These are phyloP conservation scores for Prunus armeniaca DNA, from an alignment of 306 rosid genomes.

Conservation along the genomic window DNA sequence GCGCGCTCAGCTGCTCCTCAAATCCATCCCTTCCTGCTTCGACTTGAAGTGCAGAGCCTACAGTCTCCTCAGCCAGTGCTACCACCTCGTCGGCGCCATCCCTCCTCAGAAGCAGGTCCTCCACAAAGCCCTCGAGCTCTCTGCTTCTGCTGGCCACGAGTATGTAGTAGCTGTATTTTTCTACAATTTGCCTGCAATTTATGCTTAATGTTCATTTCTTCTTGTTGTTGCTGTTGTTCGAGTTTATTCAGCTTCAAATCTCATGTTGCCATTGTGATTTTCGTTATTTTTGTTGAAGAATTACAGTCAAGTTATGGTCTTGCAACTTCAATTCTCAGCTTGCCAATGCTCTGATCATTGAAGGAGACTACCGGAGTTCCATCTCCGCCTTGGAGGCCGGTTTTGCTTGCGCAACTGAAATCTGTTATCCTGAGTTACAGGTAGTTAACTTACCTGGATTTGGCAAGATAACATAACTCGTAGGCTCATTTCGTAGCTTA, in stretches of 20 bases:
- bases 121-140: constrained; percentile 74
- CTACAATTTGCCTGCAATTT: background rate
- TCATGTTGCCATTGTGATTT: background rate
- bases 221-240: background rate
- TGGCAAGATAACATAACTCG: background rate
- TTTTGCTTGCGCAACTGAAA: constrained; percentile 61
- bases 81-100: constrained; percentile 89
- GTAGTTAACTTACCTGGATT: constrained; percentile 21
- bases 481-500: constrained; percentile 3
- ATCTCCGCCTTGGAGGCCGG: constrained; percentile 76
- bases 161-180: constrained; percentile 19
- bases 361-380: constrained; percentile 82
- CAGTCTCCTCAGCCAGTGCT: constrained; percentile 86
- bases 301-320: constrained; percentile 78
- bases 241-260: background rate
- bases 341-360: constrained; percentile 85
- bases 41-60: constrained; percentile 86
- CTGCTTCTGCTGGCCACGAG: constrained; percentile 59
- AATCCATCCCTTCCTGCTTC: constrained; percentile 81
- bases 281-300: constrained; percentile 1
- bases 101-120: constrained; percentile 78
- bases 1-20: constrained; percentile 79
- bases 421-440: constrained; percentile 78
- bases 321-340: constrained; percentile 99
- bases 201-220: background rate